Conservation (phyloP, 106 monocot species). For the Ottelia alismoides region DNA sequence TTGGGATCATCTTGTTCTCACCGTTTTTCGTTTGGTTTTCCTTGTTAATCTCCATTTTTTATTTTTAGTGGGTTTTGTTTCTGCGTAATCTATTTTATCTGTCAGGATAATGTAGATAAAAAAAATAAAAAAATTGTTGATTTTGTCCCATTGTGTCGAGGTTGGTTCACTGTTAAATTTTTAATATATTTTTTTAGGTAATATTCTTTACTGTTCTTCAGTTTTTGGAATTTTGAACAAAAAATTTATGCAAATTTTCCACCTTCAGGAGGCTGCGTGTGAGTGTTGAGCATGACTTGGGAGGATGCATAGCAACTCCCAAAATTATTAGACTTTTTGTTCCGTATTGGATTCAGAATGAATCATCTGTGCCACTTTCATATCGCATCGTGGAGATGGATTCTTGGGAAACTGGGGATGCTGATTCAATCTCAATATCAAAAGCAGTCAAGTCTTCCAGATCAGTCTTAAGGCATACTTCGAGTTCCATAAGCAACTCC, state of each 20-base stretch:
- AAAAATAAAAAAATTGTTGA: no score
- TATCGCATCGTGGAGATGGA: conserved; percentile 74
- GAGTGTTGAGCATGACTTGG: conserved; percentile 83
- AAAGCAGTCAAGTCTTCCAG: conserved; percentile 77
- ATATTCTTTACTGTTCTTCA: no score
- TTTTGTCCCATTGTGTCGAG: no score
- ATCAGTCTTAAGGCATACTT: conserved; percentile 47
- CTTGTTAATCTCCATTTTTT: no score
- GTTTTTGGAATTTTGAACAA: no score
- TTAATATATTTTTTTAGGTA: no score
- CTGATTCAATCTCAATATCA: conserved; percentile 35
- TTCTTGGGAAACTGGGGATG: conserved; percentile 43
- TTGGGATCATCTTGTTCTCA: no score
- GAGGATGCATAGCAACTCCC: conserved; percentile 66
- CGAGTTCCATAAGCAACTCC: conserved; percentile 46
- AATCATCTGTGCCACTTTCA: conserved; percentile 48
- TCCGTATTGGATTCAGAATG: conserved; percentile 91
- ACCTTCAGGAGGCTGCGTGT: conserved; percentile 89
- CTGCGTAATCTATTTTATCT: no score
- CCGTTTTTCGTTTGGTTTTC: no score
- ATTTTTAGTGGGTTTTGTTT: no score
- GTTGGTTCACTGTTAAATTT: no score
- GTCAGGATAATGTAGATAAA: no score
- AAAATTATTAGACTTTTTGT: conserved; percentile 88
- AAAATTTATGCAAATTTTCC: conserved; percentile 4